A percentile compares a stretch with the other conserved stretches of the same genome.
Conservation (phyloP, 148 eudicot genomes). For the Chenopodium suecicum region DNA sequence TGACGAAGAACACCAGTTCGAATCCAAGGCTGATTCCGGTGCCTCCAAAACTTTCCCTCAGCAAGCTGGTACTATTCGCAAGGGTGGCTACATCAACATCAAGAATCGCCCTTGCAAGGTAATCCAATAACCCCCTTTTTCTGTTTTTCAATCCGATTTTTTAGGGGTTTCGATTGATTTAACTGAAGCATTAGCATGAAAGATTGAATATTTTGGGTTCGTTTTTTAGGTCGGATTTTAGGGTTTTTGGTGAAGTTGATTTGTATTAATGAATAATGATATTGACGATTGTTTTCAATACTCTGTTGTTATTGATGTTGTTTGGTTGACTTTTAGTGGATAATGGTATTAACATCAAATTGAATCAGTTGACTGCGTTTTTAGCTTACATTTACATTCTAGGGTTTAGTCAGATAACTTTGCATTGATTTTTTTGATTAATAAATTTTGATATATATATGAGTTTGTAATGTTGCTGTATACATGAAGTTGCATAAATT, state of each 20-base stretch:
- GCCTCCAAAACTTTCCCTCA: slow-evolving; percentile 32
- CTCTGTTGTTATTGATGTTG: no score
- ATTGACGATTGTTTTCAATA: not conserved
- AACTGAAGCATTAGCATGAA: not conserved
- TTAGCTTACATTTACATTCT: not conserved
- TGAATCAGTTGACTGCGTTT: not conserved
- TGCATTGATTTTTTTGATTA: no score
- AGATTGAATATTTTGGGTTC: no score
- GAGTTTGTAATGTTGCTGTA: no score
- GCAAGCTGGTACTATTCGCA: slow-evolving; percentile 30
- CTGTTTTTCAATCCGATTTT: not conserved
- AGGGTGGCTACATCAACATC: slow-evolving; percentile 23
- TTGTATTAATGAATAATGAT: not conserved
- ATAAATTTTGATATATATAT: no score
- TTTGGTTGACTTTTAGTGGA: not conserved
- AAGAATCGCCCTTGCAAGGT: slow-evolving; percentile 34
- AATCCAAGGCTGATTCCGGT: slow-evolving; percentile 32
- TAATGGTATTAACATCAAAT: not conserved
- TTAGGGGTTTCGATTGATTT: not conserved
- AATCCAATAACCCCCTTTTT: not conserved
- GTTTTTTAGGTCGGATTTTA: not conserved
- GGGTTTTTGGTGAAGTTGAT: not conserved
- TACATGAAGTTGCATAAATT: no score
- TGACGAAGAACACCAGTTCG: slow-evolving; percentile 33
- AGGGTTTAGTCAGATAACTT: not conserved